Conservation (phyloP, 2,329 filamentous ascomycete species). For the Exophiala alcalophila region DNA sequence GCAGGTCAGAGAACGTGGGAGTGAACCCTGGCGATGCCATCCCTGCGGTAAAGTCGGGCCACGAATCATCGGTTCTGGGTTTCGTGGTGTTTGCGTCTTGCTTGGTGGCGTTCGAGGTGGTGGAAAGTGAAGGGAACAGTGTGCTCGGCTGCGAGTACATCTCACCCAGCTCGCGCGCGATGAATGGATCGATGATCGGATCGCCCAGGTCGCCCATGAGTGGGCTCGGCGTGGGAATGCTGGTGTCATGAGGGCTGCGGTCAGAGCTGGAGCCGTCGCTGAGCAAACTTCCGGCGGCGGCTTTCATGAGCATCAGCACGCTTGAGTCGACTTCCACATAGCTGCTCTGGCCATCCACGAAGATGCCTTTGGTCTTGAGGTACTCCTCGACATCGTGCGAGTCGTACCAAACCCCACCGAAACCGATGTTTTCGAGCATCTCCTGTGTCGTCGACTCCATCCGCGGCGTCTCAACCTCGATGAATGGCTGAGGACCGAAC, state of each 20-base stretch:
- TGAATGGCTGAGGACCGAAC: conserved; percentile 25
- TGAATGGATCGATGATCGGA: conserved; percentile 8
- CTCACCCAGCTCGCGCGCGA: conserved; percentile 11
- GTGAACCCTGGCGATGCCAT: neutral
- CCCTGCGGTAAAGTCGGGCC: conserved; percentile 5
- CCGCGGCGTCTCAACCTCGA: conserved; percentile 29
- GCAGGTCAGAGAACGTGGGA: conserved; percentile 7
- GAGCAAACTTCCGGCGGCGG: neutral
- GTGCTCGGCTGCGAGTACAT: conserved; percentile 6
- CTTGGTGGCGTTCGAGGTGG: neutral
- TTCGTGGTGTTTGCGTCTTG: neutral
- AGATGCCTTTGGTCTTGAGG: conserved; percentile 48
- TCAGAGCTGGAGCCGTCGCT: conserved; percentile 12
- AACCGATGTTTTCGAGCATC: conserved; percentile 52
- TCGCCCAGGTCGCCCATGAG: neutral
- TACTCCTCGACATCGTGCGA: conserved; percentile 74
- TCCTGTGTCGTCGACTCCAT: conserved; percentile 32
- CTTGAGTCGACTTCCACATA: conserved; percentile 30
- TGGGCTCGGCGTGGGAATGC: conserved; percentile 18
- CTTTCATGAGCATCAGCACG: conserved; percentile 9
- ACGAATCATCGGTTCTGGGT: conserved; percentile 4
- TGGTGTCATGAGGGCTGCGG: conserved; percentile 10
- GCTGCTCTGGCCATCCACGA: conserved; percentile 33
- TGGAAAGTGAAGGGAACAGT: neutral
- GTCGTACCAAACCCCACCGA: conserved; percentile 74